A percentile compares a stretch with the other conserved stretches of the same genome.
These are phyloP conservation scores for Phascolomyces articulosus DNA, from an alignment of 371 early-diverging fungal genomes.

Conservation along the genomic window DNA sequence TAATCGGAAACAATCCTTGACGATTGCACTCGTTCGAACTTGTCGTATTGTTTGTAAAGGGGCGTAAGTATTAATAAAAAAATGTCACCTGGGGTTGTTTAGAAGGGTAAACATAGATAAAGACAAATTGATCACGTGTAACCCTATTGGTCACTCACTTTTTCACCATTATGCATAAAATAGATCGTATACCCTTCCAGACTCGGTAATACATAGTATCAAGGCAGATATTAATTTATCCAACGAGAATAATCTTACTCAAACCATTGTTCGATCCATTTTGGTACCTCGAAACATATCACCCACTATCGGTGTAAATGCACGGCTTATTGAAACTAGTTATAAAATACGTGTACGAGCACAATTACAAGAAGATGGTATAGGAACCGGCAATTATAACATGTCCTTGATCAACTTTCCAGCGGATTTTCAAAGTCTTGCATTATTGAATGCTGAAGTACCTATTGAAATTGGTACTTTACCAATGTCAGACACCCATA, in stretches of 20 bases:
- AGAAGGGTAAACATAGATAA: no score
- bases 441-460: conserved; percentile 15
- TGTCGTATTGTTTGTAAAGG: conserved; percentile 17
- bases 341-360: conserved; percentile 21
- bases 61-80: conserved; percentile 10
- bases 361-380: conserved; percentile 13
- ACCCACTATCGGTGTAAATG: conserved; percentile 21
- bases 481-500: background rate
- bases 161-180: background rate
- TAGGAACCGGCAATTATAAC: background rate
- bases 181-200: conserved; percentile 16
- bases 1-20: conserved; percentile 8
- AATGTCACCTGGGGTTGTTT: background rate
- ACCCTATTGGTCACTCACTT: no score
- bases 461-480: conserved; percentile 22
- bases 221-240: conserved; percentile 20
- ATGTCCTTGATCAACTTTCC: background rate
- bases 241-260: conserved; percentile 1
- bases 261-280: conserved; percentile 15
- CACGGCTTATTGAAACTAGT: conserved; percentile 12
- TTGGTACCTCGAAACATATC: conserved; percentile 16
- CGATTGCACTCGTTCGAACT: conserved; percentile 14
- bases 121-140: no score
- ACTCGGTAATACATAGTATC: conserved; percentile 10
- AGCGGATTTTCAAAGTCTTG: conserved; percentile 5